These are phyloP conservation scores for Naganishia cerealis DNA, from an alignment of 1,284 basidiomycete species.

Conservation along the genomic window DNA sequence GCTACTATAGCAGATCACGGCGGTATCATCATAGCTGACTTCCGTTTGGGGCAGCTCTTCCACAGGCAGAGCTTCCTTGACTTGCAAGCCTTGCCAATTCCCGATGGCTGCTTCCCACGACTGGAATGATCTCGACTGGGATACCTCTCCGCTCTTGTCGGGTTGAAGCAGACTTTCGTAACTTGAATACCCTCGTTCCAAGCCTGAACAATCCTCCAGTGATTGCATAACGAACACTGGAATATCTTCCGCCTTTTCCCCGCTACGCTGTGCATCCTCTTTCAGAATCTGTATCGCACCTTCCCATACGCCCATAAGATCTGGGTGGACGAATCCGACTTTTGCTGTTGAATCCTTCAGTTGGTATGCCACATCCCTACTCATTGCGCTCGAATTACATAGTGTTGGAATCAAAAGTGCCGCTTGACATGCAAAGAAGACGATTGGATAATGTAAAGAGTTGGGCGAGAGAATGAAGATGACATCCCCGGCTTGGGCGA, in stretches of 20 bases:
- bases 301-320: constrained; percentile 54
- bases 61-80: background rate
- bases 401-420: constrained; percentile 45
- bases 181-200: background rate
- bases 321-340: constrained; percentile 61
- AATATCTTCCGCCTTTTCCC: constrained; percentile 36
- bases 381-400: constrained; percentile 49
- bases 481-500: constrained; percentile 43
- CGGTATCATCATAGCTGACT: constrained; percentile 55
- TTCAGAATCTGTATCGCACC: constrained; percentile 36
- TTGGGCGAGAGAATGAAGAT: constrained; percentile 57
- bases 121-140: background rate
- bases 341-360: constrained; percentile 60
- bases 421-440: constrained; percentile 60
- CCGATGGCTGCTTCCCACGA: constrained; percentile 18
- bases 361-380: constrained; percentile 51
- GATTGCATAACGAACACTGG: constrained; percentile 5
- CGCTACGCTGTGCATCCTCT: constrained; percentile 6
- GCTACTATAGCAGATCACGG: constrained; percentile 67
- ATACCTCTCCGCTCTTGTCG: no score
- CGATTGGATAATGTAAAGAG: constrained; percentile 64
- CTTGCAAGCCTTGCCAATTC: constrained; percentile 33
- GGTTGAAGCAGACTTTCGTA: constrained; percentile 20
- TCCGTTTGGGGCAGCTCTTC: no score
- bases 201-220: background rate